Evolutionary conservation across 2,329 filamentous ascomycete species (phyloP), one percentile per base, ranked within the genome.

Genomic region (Truncatella angustata): DNA sequence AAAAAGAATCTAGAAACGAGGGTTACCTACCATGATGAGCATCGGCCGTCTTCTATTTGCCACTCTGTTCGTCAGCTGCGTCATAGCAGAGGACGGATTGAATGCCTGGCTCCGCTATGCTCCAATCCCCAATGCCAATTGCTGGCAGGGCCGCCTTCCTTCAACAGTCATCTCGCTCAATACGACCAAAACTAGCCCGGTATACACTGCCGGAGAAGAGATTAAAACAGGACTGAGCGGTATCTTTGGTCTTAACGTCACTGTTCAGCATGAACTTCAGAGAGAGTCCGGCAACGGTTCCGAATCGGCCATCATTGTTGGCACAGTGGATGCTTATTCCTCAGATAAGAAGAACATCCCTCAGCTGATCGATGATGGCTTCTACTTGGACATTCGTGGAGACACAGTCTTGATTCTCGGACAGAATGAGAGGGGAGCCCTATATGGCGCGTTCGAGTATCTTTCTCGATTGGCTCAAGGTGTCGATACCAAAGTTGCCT

Each of bases 361-460:
- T 6, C 63, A 69, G 20, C 51, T 64, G 16, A 67, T 73, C 28
- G 72, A 76, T 11, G 83, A 86, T 59, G 85, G 85, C 3, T 89
- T 82, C 66, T 85, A 77, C 71, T 73, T 89, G 26, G 76, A 69
- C 56, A 78, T 72, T 4, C 69, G 69, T 4, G 71, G 69, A 7
- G 59, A 68, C 1, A 67, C 66, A 0, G 76, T 86, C 20, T 70
- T 77, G 32, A 87, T 88, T 46, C 62, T 88, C 1, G 85, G 85
- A 0, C 74, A 82, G 54, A 88, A 87, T 58, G 82, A 87, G 60
- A 79, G 85, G 0, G 86, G 84, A 11, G 81, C 84, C 4, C 74
- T 90, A 1, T 89, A 89, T 58, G 86, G 86, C 5, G 75, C 85
- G 4, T 89, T 87, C 59, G 80, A 87, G 56, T 89, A 87, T 56